Base-by-base conservation (phyloP, 352 stramenopile species). In the Sclerospora graminicola region DNA sequence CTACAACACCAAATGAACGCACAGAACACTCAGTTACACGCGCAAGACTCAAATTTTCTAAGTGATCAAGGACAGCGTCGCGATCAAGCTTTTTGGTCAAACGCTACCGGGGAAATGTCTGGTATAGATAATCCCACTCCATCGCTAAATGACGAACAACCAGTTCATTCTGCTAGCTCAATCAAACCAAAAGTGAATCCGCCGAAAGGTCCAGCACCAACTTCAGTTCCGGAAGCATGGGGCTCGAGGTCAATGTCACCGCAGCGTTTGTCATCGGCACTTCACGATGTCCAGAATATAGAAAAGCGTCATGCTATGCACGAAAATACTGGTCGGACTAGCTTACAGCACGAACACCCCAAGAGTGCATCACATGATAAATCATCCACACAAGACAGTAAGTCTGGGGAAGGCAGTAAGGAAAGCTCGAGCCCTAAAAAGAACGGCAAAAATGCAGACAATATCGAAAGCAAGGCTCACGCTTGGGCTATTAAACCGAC, bases 271-370 rank as follows among this genome's bases (percentile, higher is more conserved):
- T 54, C 66, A 19, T 45, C 54, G 39, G 65, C 54, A 8, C 35
- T 72, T 33, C 41, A 59, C n/a, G 57, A 69, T 13, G 73, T 73
- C 27, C 59, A 79, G 33, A 48, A 66, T 29, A 57, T 77, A 26
- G 66, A 79, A 39, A 76, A 69, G 45, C 63, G 52, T 29, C 54
- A 52, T 41, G 54, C 52, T 37, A 49, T 21, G 6, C 37, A 60
- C 4, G 48, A 61, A 26, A 26, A 26, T 26, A 26, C 21, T 26
- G 4, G 21, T 26, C 21, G 51, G 16, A 18, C 14, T 46, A 30
- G 5, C 11, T 2, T 18, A 24, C 28, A 53, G 28, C 49, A 55
- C 35, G 32, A 57, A 15, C 23, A 45, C 23, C 23, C 0, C 15
- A 56, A 53, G 18, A 20, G 19, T 0, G 31, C 23, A 8, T 64